Percentiles rank a stretch among this genome's conserved stretches.
Evolutionary conservation across 106 monocot genomes (phyloP).

Genomic region (Ottelia alismoides): DNA sequence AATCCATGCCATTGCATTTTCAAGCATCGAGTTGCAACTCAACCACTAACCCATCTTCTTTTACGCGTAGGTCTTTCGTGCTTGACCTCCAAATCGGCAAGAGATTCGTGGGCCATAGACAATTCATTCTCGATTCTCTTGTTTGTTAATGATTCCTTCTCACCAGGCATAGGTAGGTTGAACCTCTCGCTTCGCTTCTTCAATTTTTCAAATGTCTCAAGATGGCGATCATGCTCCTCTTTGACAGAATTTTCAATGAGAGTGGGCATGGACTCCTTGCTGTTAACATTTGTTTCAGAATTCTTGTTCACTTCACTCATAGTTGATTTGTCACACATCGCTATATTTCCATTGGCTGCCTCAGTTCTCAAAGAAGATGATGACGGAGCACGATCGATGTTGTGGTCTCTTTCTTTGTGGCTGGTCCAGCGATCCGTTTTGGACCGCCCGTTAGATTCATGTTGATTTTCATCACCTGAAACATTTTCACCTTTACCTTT

Average conservation of each 20-base stretch:
- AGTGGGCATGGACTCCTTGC: too few species aligned
- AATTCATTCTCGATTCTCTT: slow-evolving; percentile 48
- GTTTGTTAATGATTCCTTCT: slow-evolving; percentile 28
- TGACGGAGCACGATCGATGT: slow-evolving; percentile 9
- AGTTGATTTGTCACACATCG: slow-evolving; percentile 6
- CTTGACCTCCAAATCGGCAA: slow-evolving; percentile 46
- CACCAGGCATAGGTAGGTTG: slow-evolving; percentile 81
- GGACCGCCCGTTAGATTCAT: slow-evolving; percentile 56
- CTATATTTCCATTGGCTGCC: slow-evolving; percentile 13
- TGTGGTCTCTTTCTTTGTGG: slow-evolving; percentile 71
- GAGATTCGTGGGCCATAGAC: slow-evolving; percentile 14
- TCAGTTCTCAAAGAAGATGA: slow-evolving; percentile 13
- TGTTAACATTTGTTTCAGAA: too few species aligned
- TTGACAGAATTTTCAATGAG: slow-evolving; percentile 9
- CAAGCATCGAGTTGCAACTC: too few species aligned
- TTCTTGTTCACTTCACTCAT: slow-evolving; percentile 20
- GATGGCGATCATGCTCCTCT: slow-evolving; percentile 45
- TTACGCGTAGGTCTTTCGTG: slow-evolving; percentile 79
- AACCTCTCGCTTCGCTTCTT: slow-evolving; percentile 90
- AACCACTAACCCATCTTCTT: slow-evolving; percentile 78
- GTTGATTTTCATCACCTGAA: slow-evolving; percentile 48
- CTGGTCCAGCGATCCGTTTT: slow-evolving; percentile 94
- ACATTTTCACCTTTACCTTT: slow-evolving; percentile 27
- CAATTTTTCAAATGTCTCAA: slow-evolving; percentile 80
- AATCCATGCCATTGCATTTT: too few species aligned